These are phyloP conservation scores for Pichia sp. DNA, from an alignment of 1,139 yeast species.

Conservation along the genomic window DNA sequence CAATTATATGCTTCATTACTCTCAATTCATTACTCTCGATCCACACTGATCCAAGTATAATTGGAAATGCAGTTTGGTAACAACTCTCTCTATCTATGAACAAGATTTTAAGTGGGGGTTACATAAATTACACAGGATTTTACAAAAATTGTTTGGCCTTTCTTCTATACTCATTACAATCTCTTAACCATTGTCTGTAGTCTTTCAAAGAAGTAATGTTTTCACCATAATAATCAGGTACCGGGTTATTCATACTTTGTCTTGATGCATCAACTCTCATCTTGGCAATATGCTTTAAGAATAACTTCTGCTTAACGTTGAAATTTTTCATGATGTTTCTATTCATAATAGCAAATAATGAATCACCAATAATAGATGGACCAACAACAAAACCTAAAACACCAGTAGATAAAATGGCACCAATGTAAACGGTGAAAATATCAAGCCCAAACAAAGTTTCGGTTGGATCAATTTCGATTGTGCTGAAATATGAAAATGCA, in stretches of 20 bases:
- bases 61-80: too few relatives aligned
- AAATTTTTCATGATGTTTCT: conserved; percentile 39
- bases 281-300: conserved; percentile 60
- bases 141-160: conserved; percentile 69
- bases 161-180: conserved; percentile 83
- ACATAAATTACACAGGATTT: background rate
- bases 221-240: conserved; percentile 97
- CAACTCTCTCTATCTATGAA: background rate
- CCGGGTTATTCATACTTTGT: conserved; percentile 88
- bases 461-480: conserved; percentile 76
- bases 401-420: conserved; percentile 60
- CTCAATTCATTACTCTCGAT: too few relatives aligned
- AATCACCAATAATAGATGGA: conserved; percentile 64
- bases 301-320: conserved; percentile 58
- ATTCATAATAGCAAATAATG: conserved; percentile 51
- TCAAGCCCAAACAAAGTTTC: conserved; percentile 76
- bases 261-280: conserved; percentile 93
- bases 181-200: conserved; percentile 94
- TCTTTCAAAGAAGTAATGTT: conserved; percentile 79
- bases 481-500: conserved; percentile 73
- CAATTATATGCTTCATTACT: too few relatives aligned
- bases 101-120: background rate
- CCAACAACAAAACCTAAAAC: conserved; percentile 77
- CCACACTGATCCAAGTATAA: too few relatives aligned
- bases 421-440: conserved; percentile 69